Percentiles rank a stretch among this genome's conserved stretches.
Evolutionary conservation across 2,329 filamentous ascomycete species (phyloP).

Genomic region (Eurotiales sp.): DNA sequence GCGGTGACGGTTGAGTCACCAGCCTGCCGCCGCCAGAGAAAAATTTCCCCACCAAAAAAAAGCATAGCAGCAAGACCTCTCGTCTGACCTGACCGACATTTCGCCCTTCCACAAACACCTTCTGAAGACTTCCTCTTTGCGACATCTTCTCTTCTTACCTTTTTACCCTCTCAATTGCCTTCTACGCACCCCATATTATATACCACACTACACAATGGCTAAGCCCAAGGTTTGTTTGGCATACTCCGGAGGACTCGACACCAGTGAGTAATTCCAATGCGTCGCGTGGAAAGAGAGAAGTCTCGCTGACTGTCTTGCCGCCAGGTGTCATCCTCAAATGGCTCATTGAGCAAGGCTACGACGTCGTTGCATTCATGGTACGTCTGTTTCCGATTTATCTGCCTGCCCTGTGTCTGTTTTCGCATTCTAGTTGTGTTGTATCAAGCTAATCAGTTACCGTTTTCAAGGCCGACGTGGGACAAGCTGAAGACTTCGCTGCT

Average conservation of each 20-base stretch:
- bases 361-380: conserved; percentile 57
- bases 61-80: not conserved
- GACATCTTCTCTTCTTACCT: not conserved
- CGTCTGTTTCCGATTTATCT: not conserved
- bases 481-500: conserved; percentile 64
- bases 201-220: conserved; percentile 12
- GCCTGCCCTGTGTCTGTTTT: not conserved
- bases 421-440: not conserved
- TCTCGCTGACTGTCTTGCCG: not conserved
- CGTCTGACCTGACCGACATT: conserved; percentile 8
- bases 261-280: conserved; percentile 30
- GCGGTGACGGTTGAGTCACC: conserved; percentile 9
- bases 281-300: not conserved
- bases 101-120: not conserved
- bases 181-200: not conserved
- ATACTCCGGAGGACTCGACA: conserved; percentile 40
- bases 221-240: conserved; percentile 18
- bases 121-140: too few species aligned
- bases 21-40: conserved; percentile 3
- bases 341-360: conserved; percentile 50
- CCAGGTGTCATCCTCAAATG: conserved; percentile 30
- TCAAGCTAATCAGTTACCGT: not conserved
- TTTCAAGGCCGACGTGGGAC: conserved; percentile 61
- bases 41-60: conserved; percentile 14
- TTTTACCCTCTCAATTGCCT: not conserved